These are phyloP conservation scores for Chlorella sp. DNA, from an alignment of 139 green algal genomes.

Conservation along the genomic window DNA sequence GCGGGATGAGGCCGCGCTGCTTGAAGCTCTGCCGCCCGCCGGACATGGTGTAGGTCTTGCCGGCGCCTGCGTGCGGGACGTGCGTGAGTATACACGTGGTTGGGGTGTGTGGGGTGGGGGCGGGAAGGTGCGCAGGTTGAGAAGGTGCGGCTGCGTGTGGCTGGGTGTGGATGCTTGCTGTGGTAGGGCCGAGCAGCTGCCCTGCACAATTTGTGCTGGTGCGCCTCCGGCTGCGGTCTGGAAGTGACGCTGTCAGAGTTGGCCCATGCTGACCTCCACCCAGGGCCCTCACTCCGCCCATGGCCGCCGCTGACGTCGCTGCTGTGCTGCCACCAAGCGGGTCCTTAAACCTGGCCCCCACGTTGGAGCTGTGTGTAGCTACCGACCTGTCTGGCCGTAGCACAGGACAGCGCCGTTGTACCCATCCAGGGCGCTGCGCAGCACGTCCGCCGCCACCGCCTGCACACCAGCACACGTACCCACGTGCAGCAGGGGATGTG, in stretches of 20 bases:
- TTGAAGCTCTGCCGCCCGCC: conserved; percentile 39
- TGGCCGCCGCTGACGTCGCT: too few species aligned
- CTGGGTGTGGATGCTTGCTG: background rate
- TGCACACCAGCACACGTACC: conserved; percentile 11
- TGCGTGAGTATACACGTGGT: background rate
- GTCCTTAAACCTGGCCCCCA: too few species aligned
- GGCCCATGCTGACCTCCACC: too few species aligned
- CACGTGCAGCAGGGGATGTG: background rate
- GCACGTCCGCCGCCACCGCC: conserved; percentile 44
- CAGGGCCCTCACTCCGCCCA: too few species aligned
- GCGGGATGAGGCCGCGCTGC: conserved; percentile 58
- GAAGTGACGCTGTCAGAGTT: too few species aligned
- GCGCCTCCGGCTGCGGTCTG: too few species aligned
- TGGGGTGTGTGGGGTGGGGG: background rate
- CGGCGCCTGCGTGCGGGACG: conserved; percentile 29
- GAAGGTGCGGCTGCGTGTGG: background rate
- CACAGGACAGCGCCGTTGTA: conserved; percentile 77
- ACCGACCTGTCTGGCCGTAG: conserved; percentile 62
- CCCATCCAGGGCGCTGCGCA: conserved; percentile 54
- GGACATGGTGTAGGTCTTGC: conserved; percentile 66
- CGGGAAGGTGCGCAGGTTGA: background rate
- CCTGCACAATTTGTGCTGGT: too few species aligned
- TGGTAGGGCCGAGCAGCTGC: too few species aligned
- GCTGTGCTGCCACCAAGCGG: too few species aligned
- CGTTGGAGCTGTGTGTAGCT: background rate